Percentiles rank a stretch among this genome's conserved stretches.
These are phyloP conservation scores for Eremomyces bilateralis DNA, from an alignment of 495 filamentous ascomycete species.

Conservation along the genomic window DNA sequence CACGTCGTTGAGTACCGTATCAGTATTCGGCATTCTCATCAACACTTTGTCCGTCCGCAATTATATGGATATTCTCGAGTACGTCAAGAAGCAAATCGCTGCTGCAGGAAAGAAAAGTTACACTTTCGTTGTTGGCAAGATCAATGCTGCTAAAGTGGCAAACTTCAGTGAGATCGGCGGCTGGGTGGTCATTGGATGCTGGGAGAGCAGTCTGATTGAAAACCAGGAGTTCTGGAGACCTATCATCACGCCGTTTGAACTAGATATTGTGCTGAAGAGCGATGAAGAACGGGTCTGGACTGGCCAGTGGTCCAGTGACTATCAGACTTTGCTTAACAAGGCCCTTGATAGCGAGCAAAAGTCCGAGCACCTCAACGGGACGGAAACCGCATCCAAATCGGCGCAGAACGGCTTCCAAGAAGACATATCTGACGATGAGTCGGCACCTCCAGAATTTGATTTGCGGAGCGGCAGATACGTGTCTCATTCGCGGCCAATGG, in stretches of 20 bases:
- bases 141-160: constrained; percentile 87
- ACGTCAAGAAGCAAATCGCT: constrained; percentile 45
- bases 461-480: constrained; percentile 73
- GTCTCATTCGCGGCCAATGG: constrained; percentile 63
- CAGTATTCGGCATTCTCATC: constrained; percentile 80
- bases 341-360: constrained; percentile 6
- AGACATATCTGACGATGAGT: constrained; percentile 37
- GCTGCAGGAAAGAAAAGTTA: constrained; percentile 79
- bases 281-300: constrained; percentile 39
- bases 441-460: constrained; percentile 75
- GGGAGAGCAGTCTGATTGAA: constrained; percentile 77
- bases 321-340: constrained; percentile 16
- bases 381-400: constrained; percentile 8
- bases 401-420: constrained; percentile 18
- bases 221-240: constrained; percentile 70
- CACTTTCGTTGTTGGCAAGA: constrained; percentile 86
- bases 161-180: constrained; percentile 90
- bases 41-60: constrained; percentile 85
- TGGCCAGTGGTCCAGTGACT: constrained; percentile 25
- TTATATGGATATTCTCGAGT: constrained; percentile 60
- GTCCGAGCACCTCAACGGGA: not conserved
- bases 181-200: constrained; percentile 95
- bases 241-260: constrained; percentile 81
- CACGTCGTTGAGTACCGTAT: constrained; percentile 54
- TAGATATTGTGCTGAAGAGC: constrained; percentile 45